Evolutionary conservation across 192 early-diverging fungal genomes (phyloP), one percentile per base, ranked within the genome.

Genomic region (Podila epigama): DNA sequence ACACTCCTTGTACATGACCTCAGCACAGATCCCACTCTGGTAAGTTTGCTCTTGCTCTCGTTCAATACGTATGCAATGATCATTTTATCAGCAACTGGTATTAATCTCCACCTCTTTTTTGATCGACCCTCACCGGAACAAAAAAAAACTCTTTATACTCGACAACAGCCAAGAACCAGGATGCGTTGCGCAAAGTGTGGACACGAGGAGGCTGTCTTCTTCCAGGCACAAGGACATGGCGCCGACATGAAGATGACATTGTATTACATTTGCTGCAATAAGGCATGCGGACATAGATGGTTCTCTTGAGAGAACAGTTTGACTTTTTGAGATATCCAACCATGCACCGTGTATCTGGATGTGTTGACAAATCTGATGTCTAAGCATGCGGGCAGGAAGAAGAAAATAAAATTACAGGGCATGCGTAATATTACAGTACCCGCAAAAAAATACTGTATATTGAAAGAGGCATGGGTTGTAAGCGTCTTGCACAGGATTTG

Each of bases 1-100:
- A 92, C 92, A 22, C 91, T 90, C 85, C 85, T 92, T 51, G 69
- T 93, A 20, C 82, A 88, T n/a, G 89, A 93, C 65, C 80, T 93
- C 37, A 84, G 87, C 63, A 83, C 90, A 12, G 92, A 93, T 80
- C 92, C 92, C 15, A 91, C 92, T 25, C 71, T 93, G 69, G 85
- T 85, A 85, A 37, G 64, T 71, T 39, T n/a, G n/a, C n/a, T n/a
- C n/a, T 59, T 58, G 20, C 27, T 5, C 16, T 3, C 16, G 18
- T 60, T 37, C 59, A 51, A 39, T 16, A 13, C 32, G 41, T 15
- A 2, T 29, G 33, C 25, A 25, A 37, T 22, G 29, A 13, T 34
- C 33, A 42, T 29, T 13, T 5, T 18, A 16, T 40, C 15, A 22
- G 11, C 36, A 39, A 40, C 39, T 41, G 16, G 8, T 34, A 12